Evolutionary conservation across 2,329 filamentous ascomycete genomes (phyloP), one percentile per base, ranked within the genome.

Genomic region (Phoma sp.): DNA sequence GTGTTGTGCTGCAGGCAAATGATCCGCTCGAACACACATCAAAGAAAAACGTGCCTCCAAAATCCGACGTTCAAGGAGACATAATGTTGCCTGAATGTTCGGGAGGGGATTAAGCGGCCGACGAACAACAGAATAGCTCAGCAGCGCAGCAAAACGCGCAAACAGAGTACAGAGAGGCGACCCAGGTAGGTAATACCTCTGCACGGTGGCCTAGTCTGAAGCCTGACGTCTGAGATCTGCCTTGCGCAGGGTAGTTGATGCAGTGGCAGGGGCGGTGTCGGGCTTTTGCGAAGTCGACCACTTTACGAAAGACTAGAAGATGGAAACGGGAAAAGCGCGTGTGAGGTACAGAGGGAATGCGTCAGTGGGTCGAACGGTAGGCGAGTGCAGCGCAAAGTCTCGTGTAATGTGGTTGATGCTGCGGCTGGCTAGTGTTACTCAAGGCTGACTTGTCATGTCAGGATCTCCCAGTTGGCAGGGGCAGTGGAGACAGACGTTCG

Each of bases 401-500:
- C 56, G 50, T 60, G 59, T 61, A 54, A 59, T 58, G 27, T 29
- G 39, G 62, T 57, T 49, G 52, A 58, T 61, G 45, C 60, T 52
- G 54, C 48, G 48, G 49, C 54, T 45, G 54, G 49, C 32, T 55
- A 64, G 60, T 33, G 58, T 61, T 57, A 60, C 45, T 72, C 68
- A 72, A 73, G 71, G 71, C 71, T 68, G 70, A 73, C 67, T 71
- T 51, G 59, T 52, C 59, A 33, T n/a, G 9, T 55, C 52, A 55
- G 58, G 50, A 61, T 59, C 35, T 58, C 55, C 59, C 60, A 53
- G 43, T 44, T 60, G 60, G 55, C 57, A 60, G 56, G 63, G 57
- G 56, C 47, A 54, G 64, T 61, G 59, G 59, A 46, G 60, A 67
- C 52, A 59, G 65, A 61, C 62, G 64, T 58, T 53, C 61, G 69